phyloP scores from a whole-genome alignment of 2,329 filamentous ascomycete genomes.

The Colletotrichum graminicola region DNA sequence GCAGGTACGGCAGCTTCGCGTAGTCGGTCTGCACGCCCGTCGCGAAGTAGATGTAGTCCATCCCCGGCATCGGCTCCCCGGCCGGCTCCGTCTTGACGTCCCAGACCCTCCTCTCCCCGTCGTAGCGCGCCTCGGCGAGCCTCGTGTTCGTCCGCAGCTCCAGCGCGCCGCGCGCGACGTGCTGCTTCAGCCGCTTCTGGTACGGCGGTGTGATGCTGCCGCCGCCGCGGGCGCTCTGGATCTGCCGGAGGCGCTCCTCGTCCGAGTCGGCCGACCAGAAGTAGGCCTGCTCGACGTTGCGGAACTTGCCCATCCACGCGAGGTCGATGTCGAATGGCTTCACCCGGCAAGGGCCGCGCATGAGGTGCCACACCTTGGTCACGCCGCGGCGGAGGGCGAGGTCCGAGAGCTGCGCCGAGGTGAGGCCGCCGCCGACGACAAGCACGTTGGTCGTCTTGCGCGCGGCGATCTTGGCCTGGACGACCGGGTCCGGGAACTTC shows the following conservation, averaged over 20 bases:
- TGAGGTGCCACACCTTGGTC: conserved; percentile 76
- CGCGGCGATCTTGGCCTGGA: conserved; percentile 65
- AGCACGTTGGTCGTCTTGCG: conserved; percentile 71
- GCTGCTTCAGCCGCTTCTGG: conserved; percentile 73
- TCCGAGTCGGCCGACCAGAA: conserved; percentile 84
- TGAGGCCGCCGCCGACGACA: conserved; percentile 81
- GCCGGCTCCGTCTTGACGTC: conserved; percentile 65
- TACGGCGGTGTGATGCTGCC: conserved; percentile 81
- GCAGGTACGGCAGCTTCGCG: conserved; percentile 69
- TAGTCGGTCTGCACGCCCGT: conserved; percentile 79
- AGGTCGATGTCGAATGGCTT: conserved; percentile 85
- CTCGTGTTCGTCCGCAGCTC: conserved; percentile 69
- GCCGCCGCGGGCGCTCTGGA: conserved; percentile 75
- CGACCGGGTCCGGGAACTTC: conserved; percentile 65
- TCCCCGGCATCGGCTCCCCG: conserved; percentile 63
- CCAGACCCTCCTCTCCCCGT: conserved; percentile 56
- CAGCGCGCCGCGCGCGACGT: conserved; percentile 65
- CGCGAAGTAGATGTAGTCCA: conserved; percentile 81
- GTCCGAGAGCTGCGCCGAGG: conserved; percentile 80
- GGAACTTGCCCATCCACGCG: conserved; percentile 85
- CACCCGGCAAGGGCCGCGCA: conserved; percentile 70
- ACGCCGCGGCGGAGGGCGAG: conserved; percentile 74
- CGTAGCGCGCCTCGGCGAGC: conserved; percentile 65
- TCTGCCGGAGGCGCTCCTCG: conserved; percentile 74
- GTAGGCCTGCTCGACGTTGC: conserved; percentile 79